phyloP scores from a whole-genome alignment of 768 basidiomycete species.

The Hygrocybe coccinea region DNA sequence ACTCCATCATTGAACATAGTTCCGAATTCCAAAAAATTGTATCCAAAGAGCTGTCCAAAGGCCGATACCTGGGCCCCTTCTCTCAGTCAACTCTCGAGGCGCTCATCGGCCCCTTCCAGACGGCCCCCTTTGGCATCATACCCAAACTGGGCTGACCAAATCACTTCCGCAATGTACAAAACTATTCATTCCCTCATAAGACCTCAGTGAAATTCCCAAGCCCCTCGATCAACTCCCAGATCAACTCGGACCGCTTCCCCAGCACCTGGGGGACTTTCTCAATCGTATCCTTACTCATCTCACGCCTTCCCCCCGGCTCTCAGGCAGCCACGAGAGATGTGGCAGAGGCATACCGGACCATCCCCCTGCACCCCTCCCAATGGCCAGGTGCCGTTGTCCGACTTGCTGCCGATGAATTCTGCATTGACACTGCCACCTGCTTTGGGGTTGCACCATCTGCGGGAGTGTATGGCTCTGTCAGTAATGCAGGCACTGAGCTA shows the following conservation, averaged over 20 bases:
- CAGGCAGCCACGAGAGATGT: constrained; percentile 30
- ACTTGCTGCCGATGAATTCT: constrained; percentile 18
- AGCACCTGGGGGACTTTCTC: constrained; percentile 31
- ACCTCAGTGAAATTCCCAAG: background rate
- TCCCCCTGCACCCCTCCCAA: constrained; percentile 29
- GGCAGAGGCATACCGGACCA: constrained; percentile 29
- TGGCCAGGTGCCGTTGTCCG: constrained; percentile 34
- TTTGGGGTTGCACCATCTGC: constrained; percentile 23
- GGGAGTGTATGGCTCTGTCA: constrained; percentile 24
- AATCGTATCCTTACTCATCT: constrained; percentile 17
- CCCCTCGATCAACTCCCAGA: constrained; percentile 12
- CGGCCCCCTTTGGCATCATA: constrained; percentile 14
- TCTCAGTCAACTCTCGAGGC: background rate
- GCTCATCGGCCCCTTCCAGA: constrained; percentile 16
- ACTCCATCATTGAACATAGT: constrained; percentile 14
- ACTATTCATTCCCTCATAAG: constrained; percentile 16
- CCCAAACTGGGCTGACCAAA: constrained; percentile 14
- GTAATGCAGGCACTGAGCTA: constrained; percentile 20
- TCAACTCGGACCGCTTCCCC: constrained; percentile 26
- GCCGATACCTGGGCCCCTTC: constrained; percentile 17
- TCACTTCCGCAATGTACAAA: constrained; percentile 12
- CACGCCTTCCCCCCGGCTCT: constrained; percentile 26
- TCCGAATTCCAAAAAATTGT: background rate
- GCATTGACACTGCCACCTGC: constrained; percentile 20
- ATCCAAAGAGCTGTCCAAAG: background rate